Conservation (phyloP, 345 rosid genomes). For the Acer campestre region DNA sequence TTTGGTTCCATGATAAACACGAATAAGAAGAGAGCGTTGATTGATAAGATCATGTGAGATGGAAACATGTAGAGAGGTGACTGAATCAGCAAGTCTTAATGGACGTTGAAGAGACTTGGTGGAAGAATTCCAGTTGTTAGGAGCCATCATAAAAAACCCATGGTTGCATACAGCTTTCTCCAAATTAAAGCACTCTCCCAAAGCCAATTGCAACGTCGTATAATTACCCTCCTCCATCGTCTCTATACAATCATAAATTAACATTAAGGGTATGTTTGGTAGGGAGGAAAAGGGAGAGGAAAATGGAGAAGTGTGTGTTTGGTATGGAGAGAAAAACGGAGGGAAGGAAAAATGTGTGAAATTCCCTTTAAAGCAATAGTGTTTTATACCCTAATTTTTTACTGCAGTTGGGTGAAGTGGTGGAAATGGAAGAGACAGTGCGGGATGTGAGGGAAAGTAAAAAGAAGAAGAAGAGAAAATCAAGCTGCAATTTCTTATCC, state of each 20-base stretch:
- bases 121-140: conserved; percentile 42
- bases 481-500: not conserved
- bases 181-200: conserved; percentile 32
- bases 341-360: too few relatives aligned
- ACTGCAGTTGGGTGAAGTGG: too few relatives aligned
- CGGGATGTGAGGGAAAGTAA: too few relatives aligned
- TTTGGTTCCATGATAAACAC: conserved; percentile 2
- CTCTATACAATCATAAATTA: too few relatives aligned
- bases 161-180: conserved; percentile 55
- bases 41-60: conserved; percentile 32
- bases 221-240: too few relatives aligned
- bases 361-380: too few relatives aligned
- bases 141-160: conserved; percentile 63
- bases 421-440: too few relatives aligned
- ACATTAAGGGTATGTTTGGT: too few relatives aligned
- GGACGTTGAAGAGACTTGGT: conserved; percentile 43
- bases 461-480: not conserved
- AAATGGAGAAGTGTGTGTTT: too few relatives aligned
- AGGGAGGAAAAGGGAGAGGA: too few relatives aligned
- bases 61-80: conserved; percentile 30
- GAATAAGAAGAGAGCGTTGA: conserved; percentile 19
- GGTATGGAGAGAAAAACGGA: too few relatives aligned
- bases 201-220: not conserved
- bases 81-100: conserved; percentile 21
- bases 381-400: too few relatives aligned